Evolutionary conservation across 768 basidiomycete species (phyloP), one percentile per base, ranked within the genome.

Genomic region (Pisolithus microcarpus): DNA sequence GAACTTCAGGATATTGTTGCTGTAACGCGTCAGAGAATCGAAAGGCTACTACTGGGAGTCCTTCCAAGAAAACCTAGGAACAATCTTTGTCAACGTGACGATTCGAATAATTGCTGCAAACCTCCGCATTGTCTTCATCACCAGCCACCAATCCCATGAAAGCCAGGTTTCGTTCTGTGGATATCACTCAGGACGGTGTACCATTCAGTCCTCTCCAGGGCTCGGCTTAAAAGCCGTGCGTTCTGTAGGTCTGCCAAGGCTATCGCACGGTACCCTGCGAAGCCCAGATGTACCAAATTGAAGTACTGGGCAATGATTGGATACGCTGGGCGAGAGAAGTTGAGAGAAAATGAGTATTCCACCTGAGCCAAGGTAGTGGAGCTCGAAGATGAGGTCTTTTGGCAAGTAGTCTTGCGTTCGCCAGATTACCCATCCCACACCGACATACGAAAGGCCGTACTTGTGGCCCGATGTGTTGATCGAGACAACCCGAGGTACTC

Each of bases 311-410:
- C 77, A 48, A 82, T 73, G 56, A 81, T 78, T 5, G 81, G 81
- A 43, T 78, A 76, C 36, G 80, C 79, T 8, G 81, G 76, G 11
- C 79, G 77, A 45, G 78, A 80, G 64, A 80, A 81, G 67, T 81
- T 80, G 51, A 80, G 69, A 18, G 79, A 80, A 66, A 82, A 85
- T 0, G 85, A 85, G 65, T 92, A 93, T 65, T 95, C 89, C 51
- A 77, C 72, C n/a, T 34, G 64, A 73, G 39, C 73, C 73, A 31
- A 72, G 68, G 65, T 75, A 79, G 62, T 79, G 72, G 21, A 77
- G 68, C 62, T 76, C 83, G 52, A 85, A 85, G 56, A 85, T 81
- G 53, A 85, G 76, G 53, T 85, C 84, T 59, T 84, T 82, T 3
- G 82, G 84, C 26, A 85, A 73, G 60, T 67, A 72, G 46, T 75